These are phyloP conservation scores for Skeletonema marinoi DNA, from an alignment of 108 stramenopile species.

Conservation along the genomic window DNA sequence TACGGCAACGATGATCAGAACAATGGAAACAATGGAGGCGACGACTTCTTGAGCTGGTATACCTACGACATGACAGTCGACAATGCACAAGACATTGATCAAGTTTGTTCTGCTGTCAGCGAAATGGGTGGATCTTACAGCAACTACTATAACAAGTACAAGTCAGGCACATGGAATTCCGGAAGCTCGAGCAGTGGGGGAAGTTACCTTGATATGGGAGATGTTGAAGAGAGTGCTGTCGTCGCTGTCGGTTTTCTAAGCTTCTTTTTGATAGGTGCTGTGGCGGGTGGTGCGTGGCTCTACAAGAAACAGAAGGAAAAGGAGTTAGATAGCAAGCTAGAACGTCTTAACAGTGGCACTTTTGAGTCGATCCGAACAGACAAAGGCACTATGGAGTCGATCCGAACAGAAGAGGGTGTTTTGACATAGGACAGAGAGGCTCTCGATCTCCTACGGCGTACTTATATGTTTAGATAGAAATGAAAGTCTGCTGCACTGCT, in stretches of 20 bases:
- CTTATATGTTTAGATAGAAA: too few species aligned
- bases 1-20: conserved; percentile 27
- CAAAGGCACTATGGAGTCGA: too few species aligned
- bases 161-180: not conserved
- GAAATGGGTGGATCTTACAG: conserved; percentile 11
- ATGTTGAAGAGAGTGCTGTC: not conserved
- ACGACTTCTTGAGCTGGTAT: conserved; percentile 41
- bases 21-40: conserved; percentile 24
- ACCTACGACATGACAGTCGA: conserved; percentile 36
- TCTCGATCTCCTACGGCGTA: too few species aligned
- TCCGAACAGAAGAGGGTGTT: not conserved
- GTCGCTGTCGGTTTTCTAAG: not conserved
- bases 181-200: not conserved
- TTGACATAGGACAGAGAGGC: not conserved
- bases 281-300: not conserved
- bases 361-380: not conserved
- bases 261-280: not conserved
- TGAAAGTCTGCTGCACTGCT: too few species aligned
- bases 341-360: not conserved
- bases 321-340: not conserved
- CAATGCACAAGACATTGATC: conserved; percentile 27
- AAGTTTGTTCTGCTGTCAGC: conserved; percentile 33
- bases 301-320: not conserved
- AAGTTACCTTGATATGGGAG: not conserved
- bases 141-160: conserved; percentile 20